Evolutionary conservation across 139 green algal species (phyloP), one percentile per base, ranked within the genome.

Genomic region (Chlorella sp.): DNA sequence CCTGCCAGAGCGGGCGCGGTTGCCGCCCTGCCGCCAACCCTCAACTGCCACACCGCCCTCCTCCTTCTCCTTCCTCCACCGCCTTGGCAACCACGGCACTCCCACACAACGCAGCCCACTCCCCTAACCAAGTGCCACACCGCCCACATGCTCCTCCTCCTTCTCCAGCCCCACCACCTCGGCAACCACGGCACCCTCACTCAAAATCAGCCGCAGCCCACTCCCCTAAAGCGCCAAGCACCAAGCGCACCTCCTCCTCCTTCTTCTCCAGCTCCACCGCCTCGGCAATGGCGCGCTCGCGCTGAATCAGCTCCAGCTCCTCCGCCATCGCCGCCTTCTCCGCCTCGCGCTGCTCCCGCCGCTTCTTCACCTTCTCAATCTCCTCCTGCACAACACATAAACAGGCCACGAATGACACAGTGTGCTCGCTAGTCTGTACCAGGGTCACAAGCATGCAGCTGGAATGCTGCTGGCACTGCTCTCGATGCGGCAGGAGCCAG

Each of bases 321-420:
- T 97, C 95, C 78, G 97, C 94, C 84, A 94, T 90, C 38, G 92
- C 87, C n/a, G 84, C 90, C 48, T 93, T 93, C 89, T 98, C 95
- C 40, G 84, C 85, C 87, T 98, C 94, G 3, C 94, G 83, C 81
- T 98, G 94, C 82, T 95, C 93, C 41, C 95, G 89, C 17, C 95
- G 90, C 90, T 95, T 93, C 88, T 97, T 95, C 70, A 99, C 95
- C 87, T 98, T 97, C 74, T 97, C 93, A 67, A 99, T 97, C 91
- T 99, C 96, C 76, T 87, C 81, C 86, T 91, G 86, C 79, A 72
- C 65, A 73, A 14, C 32, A 36, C 65, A 73, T 22, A 30, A 43
- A 24, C 67, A 43, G 22, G 9, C 67, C 8, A 74, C 36, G 22
- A 65, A 24, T 24, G 22, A 20, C 56, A n/a, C 36, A 14, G 67